Evolutionary conservation across 2,329 filamentous ascomycete species (phyloP), one percentile per base, ranked within the genome.

Genomic region (Emergomyces africanus): DNA sequence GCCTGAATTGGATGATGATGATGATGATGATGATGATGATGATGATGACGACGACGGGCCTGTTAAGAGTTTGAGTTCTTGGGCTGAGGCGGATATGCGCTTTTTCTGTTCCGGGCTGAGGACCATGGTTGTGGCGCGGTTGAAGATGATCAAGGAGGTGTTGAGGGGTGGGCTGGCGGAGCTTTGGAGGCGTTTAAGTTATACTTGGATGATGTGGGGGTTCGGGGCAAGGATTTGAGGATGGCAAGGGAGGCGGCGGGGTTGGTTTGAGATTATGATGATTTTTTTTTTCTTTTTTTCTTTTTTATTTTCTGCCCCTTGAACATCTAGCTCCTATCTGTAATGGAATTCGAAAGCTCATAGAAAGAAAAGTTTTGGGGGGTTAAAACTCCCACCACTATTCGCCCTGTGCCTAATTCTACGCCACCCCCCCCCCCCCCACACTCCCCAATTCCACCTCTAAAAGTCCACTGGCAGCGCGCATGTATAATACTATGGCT

Each of bases 101-200:
- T n/a, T n/a, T n/a, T n/a, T n/a, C n/a, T 71, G 69, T 59, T 75
- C 72, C 6, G 74, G 73, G 60, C 68, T 75, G 12, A 76, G 64
- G 41, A 76, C 62, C 10, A 67, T 69, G 5, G 71, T 67, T 1
- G 74, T 75, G 50, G 74, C 74, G 37, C 69, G 71, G 59, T 72
- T 95, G n/a, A 83, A 91, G 23, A 78, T 82, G 46, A 78, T 96
- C 12, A 64, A 89, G 50, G 74, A 79, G 18, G 81, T 83, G 18
- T 69, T 96, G 65, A 86, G 82, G 68, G 76, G 75, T 3, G 84
- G 84, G 0, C 75, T 96, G 51, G 75, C 77, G 48, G 80, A 83
- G 59, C 77, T 96, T 66, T 96, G 41, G 70, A 75, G 12, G 83
- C 81, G 25, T 96, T 96, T 73, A 87, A 85, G 60, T 82, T 83